Base-by-base conservation (phyloP, 2,329 filamentous ascomycete genomes). In the Bretziella fagacearum region DNA sequence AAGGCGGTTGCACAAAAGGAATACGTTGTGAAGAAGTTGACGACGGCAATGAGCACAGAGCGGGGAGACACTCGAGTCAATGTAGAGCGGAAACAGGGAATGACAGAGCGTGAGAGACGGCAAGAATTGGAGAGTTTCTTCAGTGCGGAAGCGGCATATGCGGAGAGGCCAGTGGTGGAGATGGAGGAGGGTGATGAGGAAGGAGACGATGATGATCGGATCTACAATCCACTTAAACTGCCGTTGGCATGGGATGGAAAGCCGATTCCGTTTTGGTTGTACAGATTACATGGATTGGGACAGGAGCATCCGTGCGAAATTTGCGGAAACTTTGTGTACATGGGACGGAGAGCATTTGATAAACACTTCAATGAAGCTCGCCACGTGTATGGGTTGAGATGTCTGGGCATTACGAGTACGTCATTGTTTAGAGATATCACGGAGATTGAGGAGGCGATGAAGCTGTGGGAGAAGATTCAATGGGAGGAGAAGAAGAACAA, bases 241-340 rank as follows among this genome's bases (percentile, higher is more conserved):
- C 91, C 91, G 0, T 71, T 98, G 6, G 89, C 85, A 2, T 98
- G 93, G 93, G 91, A 98, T 55, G 91, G 93, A 55, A 98, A 98
- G 60, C 91, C 93, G 0, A 98, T 98, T 56, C 91, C 93, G 0
- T 98, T 91, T 68, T 98, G 91, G 91, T 73, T 98, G 13, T 98
- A 96, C 70, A 91, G 95, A 55, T 71, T 98, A 13, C 91, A 98
- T 59, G 91, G 91, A 1, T 68, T 98, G 22, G 91, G 91, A 6
- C 86, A 94, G 10, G 91, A 98, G 56, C 94, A 95, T 55, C 73
- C 82, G 0, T 98, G 91, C 67, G 89, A 98, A 60, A 84, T 98
- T 48, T 98, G 91, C 59, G 91, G 91, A 48, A 96, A 96, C 63
- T 95, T 86, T 58, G 86, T 95, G n/a, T 96, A 96, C 66, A 95